These are phyloP conservation scores for Gloeophyllum trabeum DNA, from an alignment of 768 basidiomycete genomes.

Conservation along the genomic window DNA sequence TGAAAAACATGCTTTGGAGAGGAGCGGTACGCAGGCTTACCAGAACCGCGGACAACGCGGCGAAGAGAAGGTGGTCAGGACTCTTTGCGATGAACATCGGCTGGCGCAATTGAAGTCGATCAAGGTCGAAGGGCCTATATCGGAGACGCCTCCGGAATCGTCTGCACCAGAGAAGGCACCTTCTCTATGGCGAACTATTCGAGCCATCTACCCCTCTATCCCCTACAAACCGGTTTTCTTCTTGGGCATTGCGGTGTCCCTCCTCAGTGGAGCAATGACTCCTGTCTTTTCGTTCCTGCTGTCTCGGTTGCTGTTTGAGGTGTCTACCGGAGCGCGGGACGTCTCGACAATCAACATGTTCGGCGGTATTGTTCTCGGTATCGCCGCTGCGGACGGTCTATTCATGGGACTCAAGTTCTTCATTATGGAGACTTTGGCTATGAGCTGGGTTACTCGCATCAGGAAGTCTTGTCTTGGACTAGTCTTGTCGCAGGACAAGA, in stretches of 20 bases:
- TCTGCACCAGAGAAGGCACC: constrained; percentile 11
- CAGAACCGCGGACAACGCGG: constrained; percentile 1
- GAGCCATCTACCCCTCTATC: constrained; percentile 53
- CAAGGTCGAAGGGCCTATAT: constrained; percentile 13
- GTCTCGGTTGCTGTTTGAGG: constrained; percentile 67
- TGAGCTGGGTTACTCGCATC: constrained; percentile 63
- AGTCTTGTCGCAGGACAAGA: constrained; percentile 72
- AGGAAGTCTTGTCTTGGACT: constrained; percentile 43
- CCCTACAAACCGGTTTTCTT: constrained; percentile 64
- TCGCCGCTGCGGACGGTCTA: constrained; percentile 70
- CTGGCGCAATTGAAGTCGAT: constrained; percentile 10
- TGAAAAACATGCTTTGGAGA: constrained; percentile 21
- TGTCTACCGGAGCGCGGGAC: constrained; percentile 61
- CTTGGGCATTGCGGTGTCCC: constrained; percentile 57
- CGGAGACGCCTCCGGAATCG: constrained; percentile 13
- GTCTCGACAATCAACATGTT: constrained; percentile 51
- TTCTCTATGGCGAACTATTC: constrained; percentile 36
- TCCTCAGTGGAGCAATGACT: constrained; percentile 74
- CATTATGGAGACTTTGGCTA: constrained; percentile 64
- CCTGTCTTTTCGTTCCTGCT: constrained; percentile 90
- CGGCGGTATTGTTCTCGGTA: constrained; percentile 59
- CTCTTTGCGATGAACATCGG: constrained; percentile 18
- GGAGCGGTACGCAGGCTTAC: constrained; percentile 25
- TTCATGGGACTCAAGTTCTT: constrained; percentile 69
- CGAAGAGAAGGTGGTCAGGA: constrained; percentile 19